A percentile compares a stretch with the other conserved stretches of the same genome.
These are phyloP conservation scores for Raffaelea deltoideospora DNA, from an alignment of 2,329 filamentous ascomycete genomes.

Conservation along the genomic window DNA sequence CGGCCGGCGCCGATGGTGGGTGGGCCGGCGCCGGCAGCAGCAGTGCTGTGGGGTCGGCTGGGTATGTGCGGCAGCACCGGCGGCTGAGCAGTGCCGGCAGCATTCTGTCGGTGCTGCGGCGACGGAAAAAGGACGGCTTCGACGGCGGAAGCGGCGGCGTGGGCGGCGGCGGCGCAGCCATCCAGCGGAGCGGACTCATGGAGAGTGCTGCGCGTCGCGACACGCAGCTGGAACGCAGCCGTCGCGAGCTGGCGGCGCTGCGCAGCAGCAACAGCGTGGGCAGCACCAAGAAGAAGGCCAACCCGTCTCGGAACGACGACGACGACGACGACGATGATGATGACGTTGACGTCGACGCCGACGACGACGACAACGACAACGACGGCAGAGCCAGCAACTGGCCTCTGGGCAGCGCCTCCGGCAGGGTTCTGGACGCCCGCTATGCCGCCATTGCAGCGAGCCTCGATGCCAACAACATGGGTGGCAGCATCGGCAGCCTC, in stretches of 20 bases:
- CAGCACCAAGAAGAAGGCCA: background rate
- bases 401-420: too few relatives aligned
- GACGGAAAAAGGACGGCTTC: constrained; percentile 37
- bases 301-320: background rate
- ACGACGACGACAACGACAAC: constrained; percentile 13
- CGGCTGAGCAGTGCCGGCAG: constrained; percentile 23
- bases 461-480: too few relatives aligned
- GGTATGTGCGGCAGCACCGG: background rate
- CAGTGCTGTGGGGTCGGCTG: constrained; percentile 16
- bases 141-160: constrained; percentile 19
- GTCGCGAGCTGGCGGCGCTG: constrained; percentile 34
- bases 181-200: constrained; percentile 33
- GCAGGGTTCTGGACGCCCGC: too few relatives aligned
- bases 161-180: constrained; percentile 31
- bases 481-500: constrained; percentile 5
- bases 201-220: constrained; percentile 49
- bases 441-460: too few relatives aligned
- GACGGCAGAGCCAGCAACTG: constrained; percentile 9
- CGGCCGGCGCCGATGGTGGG: constrained; percentile 1
- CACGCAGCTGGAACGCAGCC: constrained; percentile 43
- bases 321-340: constrained; percentile 11
- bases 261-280: constrained; percentile 19
- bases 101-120: constrained; percentile 46
- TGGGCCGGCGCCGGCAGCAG: constrained; percentile 4
- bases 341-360: background rate